Conservation (phyloP, 2,329 filamentous ascomycete genomes). For the Chaetomium olivaceum region DNA sequence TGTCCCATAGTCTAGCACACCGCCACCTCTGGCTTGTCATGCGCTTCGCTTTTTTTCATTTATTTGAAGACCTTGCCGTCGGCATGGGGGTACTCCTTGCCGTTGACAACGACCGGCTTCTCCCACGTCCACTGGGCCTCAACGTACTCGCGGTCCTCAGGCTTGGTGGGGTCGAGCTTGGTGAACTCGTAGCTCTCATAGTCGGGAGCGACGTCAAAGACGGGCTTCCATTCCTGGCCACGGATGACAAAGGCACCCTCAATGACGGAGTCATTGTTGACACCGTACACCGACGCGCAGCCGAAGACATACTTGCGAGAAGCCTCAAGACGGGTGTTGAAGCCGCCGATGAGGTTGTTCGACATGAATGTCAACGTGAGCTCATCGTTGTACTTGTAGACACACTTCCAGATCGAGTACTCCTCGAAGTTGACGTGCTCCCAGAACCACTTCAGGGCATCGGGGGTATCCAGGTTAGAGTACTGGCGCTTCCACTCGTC, state of each 20-base stretch:
- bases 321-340: slow-evolving; percentile 94
- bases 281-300: slow-evolving; percentile 82
- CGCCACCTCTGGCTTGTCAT: slow-evolving; percentile 24
- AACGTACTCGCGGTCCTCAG: slow-evolving; percentile 82
- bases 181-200: slow-evolving; percentile 94
- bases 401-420: slow-evolving; percentile 90
- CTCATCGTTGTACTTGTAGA: slow-evolving; percentile 99
- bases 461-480: slow-evolving; percentile 89
- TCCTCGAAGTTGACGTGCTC: slow-evolving; percentile 91
- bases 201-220: slow-evolving; percentile 96
- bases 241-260: slow-evolving; percentile 93
- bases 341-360: slow-evolving; percentile 96
- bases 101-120: slow-evolving; percentile 73
- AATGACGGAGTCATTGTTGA: slow-evolving; percentile 85
- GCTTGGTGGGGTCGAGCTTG: slow-evolving; percentile 89
- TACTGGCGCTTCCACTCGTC: slow-evolving; percentile 99
- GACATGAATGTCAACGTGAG: slow-evolving; percentile 98
- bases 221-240: slow-evolving; percentile 80
- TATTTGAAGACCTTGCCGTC: slow-evolving; percentile 99
- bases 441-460: slow-evolving; percentile 97
- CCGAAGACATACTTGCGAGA: slow-evolving; percentile 99
- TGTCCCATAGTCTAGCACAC: slow-evolving; percentile 33
- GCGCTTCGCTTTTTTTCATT: slow-evolving; percentile 36
- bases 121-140: slow-evolving; percentile 92
- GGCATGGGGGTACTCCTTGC: slow-evolving; percentile 86